Percentiles rank a stretch among this genome's conserved stretches.
phyloP scores from a whole-genome alignment of 116 monocot species.

The Iris pallida region DNA sequence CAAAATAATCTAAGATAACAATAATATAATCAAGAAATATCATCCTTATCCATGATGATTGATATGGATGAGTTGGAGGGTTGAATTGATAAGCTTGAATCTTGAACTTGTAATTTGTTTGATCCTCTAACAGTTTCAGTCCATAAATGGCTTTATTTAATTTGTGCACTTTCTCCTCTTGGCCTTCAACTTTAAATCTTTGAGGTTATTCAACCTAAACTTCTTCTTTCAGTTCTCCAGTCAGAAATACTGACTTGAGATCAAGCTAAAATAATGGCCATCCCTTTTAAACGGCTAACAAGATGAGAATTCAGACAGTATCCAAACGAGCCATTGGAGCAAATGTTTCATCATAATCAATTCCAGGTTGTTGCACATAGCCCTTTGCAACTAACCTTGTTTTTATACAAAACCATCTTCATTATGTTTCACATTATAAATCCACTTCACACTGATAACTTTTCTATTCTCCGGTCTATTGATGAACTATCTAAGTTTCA shows the following conservation, averaged over 20 bases:
- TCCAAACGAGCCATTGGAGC: not conserved
- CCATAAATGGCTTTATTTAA: no score
- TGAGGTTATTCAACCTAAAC: not conserved
- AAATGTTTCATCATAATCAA: not conserved
- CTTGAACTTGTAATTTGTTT: no score
- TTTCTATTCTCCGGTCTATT: not conserved
- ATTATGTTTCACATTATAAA: constrained; percentile 1
- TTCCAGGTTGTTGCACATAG: not conserved
- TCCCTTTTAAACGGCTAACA: not conserved
- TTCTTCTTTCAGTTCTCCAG: not conserved
- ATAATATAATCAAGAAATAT: no score
- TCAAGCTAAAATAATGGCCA: not conserved
- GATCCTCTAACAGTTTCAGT: no score
- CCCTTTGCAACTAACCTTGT: not conserved
- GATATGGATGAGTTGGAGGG: no score
- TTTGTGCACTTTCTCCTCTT: no score
- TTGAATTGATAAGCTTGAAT: no score
- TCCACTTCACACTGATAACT: constrained; percentile 12
- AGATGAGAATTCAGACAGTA: not conserved
- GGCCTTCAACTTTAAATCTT: not conserved
- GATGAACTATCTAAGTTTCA: constrained; percentile 9
- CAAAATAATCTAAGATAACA: no score
- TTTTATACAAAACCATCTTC: not conserved
- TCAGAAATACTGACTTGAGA: not conserved
- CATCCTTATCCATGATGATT: no score